Evolutionary conservation across 2,329 filamentous ascomycete genomes (phyloP), one percentile per base, ranked within the genome.

Genomic region (Hypoxylon sp.): DNA sequence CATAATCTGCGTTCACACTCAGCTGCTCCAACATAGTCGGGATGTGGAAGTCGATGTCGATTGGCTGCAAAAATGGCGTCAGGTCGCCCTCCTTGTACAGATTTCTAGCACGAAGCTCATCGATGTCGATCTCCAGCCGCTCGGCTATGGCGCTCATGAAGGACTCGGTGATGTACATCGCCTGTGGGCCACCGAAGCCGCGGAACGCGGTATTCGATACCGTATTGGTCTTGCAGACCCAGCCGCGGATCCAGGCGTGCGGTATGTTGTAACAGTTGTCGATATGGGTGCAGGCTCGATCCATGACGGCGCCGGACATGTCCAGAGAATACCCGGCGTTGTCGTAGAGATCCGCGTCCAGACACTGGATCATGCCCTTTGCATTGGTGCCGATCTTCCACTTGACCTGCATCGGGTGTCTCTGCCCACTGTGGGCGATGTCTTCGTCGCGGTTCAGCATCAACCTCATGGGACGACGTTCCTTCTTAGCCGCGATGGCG

Each of bases 391-490:
- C 94, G 15, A 97, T 85, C 76, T 96, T 97, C 91, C 94, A 98
- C 48, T 82, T 80, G 18, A 85, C 88, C 7, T 96, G 79, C 83
- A 97, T 96, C 0, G 94, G 94, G 74, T 98, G 93, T 9, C 94
- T 84, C 74, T 97, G 93, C 2, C 94, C 94, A 38, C 90, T 93
- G 1, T 89, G 94, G 41, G 91, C 75, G 77, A 98, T 97, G 72
- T 98, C 94, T 72, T 97, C 93, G 69, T 97, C 94, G 41, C 94
- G 86, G 48, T 93, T 97, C 43, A 98, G 82, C 93, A 97, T 97
- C 72, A 90, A 95, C 20, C 94, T 85, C 10, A 97, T 91, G 1
- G 93, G 92, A 41, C 88, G 82, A 48, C 85, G 86, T 1, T 85
- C 86, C 77, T 96, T 97, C 70, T 92, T 88, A 3, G 94, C 93